Evolutionary conservation across 2,329 filamentous ascomycete genomes (phyloP).

Genomic region (Xenosphaeropsis pyriputrescens): DNA sequence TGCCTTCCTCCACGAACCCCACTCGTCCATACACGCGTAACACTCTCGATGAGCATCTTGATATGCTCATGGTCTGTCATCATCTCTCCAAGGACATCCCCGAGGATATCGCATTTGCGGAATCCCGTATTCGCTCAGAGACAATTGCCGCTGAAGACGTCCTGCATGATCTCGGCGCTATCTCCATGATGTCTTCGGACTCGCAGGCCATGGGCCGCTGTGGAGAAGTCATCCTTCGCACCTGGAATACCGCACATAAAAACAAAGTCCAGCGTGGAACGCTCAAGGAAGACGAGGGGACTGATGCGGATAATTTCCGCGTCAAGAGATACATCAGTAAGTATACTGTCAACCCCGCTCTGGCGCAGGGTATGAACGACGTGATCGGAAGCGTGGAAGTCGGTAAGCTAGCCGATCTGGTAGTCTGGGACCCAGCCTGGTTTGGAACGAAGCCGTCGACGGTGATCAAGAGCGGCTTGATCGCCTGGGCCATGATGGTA

Average conservation of each 20-base stretch:
- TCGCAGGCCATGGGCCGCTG: constrained; percentile 95
- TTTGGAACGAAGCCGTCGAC: constrained; percentile 78
- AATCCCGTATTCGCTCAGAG: constrained; percentile 85
- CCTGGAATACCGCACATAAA: constrained; percentile 96
- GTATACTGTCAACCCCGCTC: constrained; percentile 88
- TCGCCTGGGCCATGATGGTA: constrained; percentile 74
- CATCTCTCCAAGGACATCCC: constrained; percentile 86
- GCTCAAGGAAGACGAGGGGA: constrained; percentile 63
- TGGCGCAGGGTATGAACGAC: constrained; percentile 83
- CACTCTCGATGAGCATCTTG: constrained; percentile 88
- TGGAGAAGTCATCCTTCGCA: constrained; percentile 82
- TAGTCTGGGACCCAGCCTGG: constrained; percentile 71
- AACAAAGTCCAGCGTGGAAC: constrained; percentile 76
- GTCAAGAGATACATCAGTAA: constrained; percentile 91
- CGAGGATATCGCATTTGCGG: constrained; percentile 90
- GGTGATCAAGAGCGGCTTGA: constrained; percentile 79
- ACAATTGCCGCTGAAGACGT: constrained; percentile 96
- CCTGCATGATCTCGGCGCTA: constrained; percentile 84
- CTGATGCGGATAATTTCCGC: constrained; percentile 75
- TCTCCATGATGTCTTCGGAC: constrained; percentile 95
- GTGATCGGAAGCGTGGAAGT: constrained; percentile 76
- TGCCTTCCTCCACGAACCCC: constrained; percentile 84
- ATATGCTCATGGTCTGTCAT: constrained; percentile 98
- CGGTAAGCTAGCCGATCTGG: constrained; percentile 80
- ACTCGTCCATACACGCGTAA: constrained; percentile 83